Evolutionary conservation across 2,329 filamentous ascomycete species (phyloP).

Genomic region (Talaromyces islandicus): DNA sequence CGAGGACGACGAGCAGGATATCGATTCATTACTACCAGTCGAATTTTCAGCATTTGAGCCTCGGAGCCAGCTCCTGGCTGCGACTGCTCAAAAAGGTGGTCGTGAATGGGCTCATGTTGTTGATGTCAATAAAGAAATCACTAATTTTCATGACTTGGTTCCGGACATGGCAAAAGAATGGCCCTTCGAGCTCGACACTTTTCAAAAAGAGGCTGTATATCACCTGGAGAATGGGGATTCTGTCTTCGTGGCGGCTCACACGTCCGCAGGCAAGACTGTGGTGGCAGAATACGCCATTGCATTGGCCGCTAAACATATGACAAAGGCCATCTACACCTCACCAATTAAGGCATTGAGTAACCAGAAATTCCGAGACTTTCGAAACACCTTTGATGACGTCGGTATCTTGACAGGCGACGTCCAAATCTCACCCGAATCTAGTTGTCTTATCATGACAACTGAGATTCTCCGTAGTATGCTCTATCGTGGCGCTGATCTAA

Average conservation of each 20-base stretch:
- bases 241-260: constrained; percentile 96
- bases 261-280: constrained; percentile 95
- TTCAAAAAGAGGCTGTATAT: constrained; percentile 98
- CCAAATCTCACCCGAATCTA: constrained; percentile 94
- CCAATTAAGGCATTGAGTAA: constrained; percentile 98
- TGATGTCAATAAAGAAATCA: constrained; percentile 83
- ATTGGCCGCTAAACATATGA: constrained; percentile 96
- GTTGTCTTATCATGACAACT: constrained; percentile 98
- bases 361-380: constrained; percentile 96
- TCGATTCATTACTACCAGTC: constrained; percentile 81
- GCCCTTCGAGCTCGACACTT: constrained; percentile 95
- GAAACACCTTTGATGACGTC: constrained; percentile 85
- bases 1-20: constrained; percentile 48
- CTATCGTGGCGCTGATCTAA: constrained; percentile 90
- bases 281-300: constrained; percentile 98
- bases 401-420: constrained; percentile 96
- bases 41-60: constrained; percentile 91
- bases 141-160: constrained; percentile 90
- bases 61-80: constrained; percentile 66
- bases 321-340: constrained; percentile 97
- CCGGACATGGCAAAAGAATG: constrained; percentile 94
- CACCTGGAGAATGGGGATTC: constrained; percentile 95
- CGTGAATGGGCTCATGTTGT: constrained; percentile 98
- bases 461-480: constrained; percentile 98
- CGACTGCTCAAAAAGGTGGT: constrained; percentile 66